Base-by-base conservation (phyloP, 805 yeast species). In the Candida railenensis region DNA sequence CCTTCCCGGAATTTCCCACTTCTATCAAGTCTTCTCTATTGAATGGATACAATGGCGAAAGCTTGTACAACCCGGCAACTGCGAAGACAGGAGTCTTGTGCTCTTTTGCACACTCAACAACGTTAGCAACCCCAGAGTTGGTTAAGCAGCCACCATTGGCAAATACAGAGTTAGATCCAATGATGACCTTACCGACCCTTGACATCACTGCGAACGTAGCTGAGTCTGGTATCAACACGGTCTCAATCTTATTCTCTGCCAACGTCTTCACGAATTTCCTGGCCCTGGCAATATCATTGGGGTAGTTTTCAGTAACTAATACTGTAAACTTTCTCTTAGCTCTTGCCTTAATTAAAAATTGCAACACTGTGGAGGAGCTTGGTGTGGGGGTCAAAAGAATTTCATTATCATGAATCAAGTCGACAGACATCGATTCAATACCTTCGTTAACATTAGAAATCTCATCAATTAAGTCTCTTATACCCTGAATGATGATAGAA, bases 141-240 rank as follows among this genome's bases (percentile, higher is more conserved):
- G 96, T 82, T 42, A 89, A 80, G 53, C 96, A 87, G 9, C 98
- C 97, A 49, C 99, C 99, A 61, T 94, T 94, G 44, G 96, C 96
- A 63, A 94, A 87, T 3, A 94, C 97, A 0, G 96, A 82, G 50
- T 87, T 80, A 3, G 98, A 86, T 34, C 98, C 97, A 45, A 95
- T 80, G 48, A 94, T 82, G 25, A 94, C 99, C 64, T 95, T 95
- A 38, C 97, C 97, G 3, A 94, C 98, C 53, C 97, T 76, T 34
- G 97, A 87, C 98, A 94, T 94, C 40, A 94, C 89, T 0, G 99
- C 97, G 66, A 85, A 89, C 0, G 86, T 90, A 21, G 96, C 86
- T 3, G 96, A 79, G 62, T 94, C 99, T 1, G 99, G 97, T 32
- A 94, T 87, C 45, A 94, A 79, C 2, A 91, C 87, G 1, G 97